Conservation (phyloP, 2,329 filamentous ascomycete genomes). For the Exophiala viscosa region DNA sequence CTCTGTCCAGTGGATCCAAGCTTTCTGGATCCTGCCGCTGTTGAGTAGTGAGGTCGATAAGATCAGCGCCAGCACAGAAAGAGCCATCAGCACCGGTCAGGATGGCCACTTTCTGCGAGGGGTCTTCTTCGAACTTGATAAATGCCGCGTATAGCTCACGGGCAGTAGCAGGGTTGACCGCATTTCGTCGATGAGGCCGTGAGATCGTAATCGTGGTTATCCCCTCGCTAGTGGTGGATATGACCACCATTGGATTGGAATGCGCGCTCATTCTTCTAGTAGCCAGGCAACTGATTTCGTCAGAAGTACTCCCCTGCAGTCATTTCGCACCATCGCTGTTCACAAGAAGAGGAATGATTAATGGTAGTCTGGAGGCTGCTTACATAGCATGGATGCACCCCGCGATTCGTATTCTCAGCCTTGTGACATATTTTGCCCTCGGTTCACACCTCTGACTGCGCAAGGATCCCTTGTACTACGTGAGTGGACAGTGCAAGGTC, state of each 20-base stretch:
- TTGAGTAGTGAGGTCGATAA: conserved; percentile 35
- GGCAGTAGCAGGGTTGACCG: conserved; percentile 50
- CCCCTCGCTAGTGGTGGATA: conserved; percentile 30
- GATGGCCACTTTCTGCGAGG: conserved; percentile 51
- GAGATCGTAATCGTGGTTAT: conserved; percentile 57
- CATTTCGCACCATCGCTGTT: too few species aligned
- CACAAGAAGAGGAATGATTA: too few species aligned
- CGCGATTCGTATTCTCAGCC: not conserved
- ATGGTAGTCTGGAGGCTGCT: too few species aligned
- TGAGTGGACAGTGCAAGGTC: too few species aligned
- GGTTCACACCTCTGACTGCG: not conserved
- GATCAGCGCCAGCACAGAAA: conserved; percentile 55
- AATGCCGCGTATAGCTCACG: conserved; percentile 48
- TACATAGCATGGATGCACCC: too few species aligned
- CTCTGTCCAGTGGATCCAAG: conserved; percentile 14
- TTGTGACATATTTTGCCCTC: not conserved
- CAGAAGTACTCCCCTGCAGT: too few species aligned
- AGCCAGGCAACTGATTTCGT: too few species aligned
- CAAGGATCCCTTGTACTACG: too few species aligned
- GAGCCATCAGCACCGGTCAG: conserved; percentile 46
- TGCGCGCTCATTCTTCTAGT: not conserved
- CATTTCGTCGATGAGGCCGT: conserved; percentile 50
- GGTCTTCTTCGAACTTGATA: conserved; percentile 48
- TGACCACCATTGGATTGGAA: conserved; percentile 4
- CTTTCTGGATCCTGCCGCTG: conserved; percentile 34